phyloP scores from a whole-genome alignment of 805 yeast species.

The Scheffersomyces coipomensis region DNA sequence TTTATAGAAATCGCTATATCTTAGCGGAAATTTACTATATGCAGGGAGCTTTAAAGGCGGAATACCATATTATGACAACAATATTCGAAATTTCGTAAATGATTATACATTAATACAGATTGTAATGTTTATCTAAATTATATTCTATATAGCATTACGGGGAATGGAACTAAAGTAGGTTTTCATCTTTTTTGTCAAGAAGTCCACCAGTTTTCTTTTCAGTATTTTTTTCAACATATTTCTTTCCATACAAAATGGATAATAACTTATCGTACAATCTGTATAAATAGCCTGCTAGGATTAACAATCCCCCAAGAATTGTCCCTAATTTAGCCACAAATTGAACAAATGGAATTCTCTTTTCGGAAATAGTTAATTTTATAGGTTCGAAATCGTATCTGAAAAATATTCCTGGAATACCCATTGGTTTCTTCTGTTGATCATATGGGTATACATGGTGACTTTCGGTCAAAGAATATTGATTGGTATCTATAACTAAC shows the following conservation, averaged over 20 bases:
- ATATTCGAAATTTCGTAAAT: no score
- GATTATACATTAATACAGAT: no score
- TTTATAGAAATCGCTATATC: no score
- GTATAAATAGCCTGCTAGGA: constrained; percentile 66
- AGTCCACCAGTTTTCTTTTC: constrained; percentile 42
- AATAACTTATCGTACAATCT: constrained; percentile 55
- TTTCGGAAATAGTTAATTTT: constrained; percentile 64
- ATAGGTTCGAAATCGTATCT: constrained; percentile 89
- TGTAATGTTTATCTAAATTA: no score
- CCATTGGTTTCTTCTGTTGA: constrained; percentile 12
- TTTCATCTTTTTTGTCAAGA: constrained; percentile 11
- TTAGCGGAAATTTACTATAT: no score
- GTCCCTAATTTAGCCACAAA: constrained; percentile 79
- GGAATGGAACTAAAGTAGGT: no score
- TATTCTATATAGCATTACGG: no score
- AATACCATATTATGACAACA: no score
- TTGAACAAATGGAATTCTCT: constrained; percentile 71
- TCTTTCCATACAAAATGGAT: constrained; percentile 56
- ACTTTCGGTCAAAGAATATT: constrained; percentile 69
- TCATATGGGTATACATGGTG: constrained; percentile 22
- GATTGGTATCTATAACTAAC: constrained; percentile 72
- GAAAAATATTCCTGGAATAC: constrained; percentile 76
- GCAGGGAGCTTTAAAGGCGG: no score
- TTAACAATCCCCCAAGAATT: constrained; percentile 76
- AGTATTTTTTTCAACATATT: constrained; percentile 46